Conservation (phyloP, 2,329 filamentous ascomycete genomes). For the Nigrospora sphaerica region DNA sequence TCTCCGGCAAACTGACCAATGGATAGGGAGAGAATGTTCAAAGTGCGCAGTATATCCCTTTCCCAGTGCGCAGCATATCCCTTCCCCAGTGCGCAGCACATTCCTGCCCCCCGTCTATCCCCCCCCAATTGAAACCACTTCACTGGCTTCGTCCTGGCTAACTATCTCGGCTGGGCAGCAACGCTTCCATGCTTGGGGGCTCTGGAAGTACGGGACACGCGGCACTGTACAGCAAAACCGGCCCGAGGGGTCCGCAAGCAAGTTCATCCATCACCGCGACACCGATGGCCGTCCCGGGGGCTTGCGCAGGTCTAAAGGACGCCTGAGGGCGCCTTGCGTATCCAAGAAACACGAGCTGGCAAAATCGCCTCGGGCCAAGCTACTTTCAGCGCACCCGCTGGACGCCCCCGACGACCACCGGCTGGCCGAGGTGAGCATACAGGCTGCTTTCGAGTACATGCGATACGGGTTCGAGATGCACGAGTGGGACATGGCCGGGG, state of each 20-base stretch:
- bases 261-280: neutral
- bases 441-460: constrained; percentile 1
- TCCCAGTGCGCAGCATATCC: neutral
- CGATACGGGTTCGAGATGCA: neutral
- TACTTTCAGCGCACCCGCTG: neutral
- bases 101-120: neutral
- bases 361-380: neutral
- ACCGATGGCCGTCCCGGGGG: constrained; percentile 5
- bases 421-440: constrained; percentile 1
- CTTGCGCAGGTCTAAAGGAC: constrained; percentile 3
- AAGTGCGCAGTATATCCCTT: neutral
- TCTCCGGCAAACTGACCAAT: neutral
- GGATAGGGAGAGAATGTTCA: constrained; percentile 5
- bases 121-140: neutral
- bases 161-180: neutral
- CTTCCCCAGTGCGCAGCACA: neutral
- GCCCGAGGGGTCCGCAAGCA: neutral
- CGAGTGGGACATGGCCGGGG: constrained; percentile 1
- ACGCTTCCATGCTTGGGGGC: constrained; percentile 6
- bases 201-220: constrained; percentile 14
- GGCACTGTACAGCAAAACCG: constrained; percentile 9
- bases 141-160: neutral
- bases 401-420: neutral
- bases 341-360: neutral
- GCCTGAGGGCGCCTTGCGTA: neutral